Evolutionary conservation across 306 rosid species (phyloP).

Genomic region (Neltuma alba): DNA sequence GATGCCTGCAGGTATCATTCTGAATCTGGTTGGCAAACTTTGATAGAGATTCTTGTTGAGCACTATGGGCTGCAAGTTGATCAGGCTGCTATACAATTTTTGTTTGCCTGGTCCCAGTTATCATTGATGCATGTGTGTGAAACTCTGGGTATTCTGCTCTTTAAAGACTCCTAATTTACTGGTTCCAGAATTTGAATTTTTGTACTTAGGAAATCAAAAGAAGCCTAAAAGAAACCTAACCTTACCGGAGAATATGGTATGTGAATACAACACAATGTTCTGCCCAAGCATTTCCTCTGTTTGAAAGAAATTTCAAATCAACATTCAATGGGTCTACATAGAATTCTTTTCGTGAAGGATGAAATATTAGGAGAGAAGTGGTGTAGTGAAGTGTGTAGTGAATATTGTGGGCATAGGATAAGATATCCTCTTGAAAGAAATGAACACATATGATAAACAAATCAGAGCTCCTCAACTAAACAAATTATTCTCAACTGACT

Average conservation of each 20-base stretch:
- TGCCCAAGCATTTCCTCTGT: not conserved
- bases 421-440: not conserved
- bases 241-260: not conserved
- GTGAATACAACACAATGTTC: not conserved
- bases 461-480: not conserved
- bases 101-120: constrained; percentile 80
- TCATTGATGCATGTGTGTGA: constrained; percentile 87
- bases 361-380: not conserved
- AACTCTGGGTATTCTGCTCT: constrained; percentile 79
- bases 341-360: not conserved
- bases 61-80: constrained; percentile 91
- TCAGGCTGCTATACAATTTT: constrained; percentile 75
- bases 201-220: constrained; percentile 13
- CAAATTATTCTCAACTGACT: not conserved
- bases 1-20: constrained; percentile 89
- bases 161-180: constrained; percentile 24
- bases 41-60: constrained; percentile 77
- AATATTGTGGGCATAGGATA: not conserved
- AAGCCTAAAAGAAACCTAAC: not conserved
- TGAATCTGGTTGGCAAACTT: constrained; percentile 95
- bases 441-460: not conserved
- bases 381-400: not conserved
- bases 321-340: not conserved
- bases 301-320: not conserved
- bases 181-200: constrained; percentile 24